These are phyloP conservation scores for Chaetothyriales sp. DNA, from an alignment of 2,329 filamentous ascomycete genomes.

Conservation along the genomic window DNA sequence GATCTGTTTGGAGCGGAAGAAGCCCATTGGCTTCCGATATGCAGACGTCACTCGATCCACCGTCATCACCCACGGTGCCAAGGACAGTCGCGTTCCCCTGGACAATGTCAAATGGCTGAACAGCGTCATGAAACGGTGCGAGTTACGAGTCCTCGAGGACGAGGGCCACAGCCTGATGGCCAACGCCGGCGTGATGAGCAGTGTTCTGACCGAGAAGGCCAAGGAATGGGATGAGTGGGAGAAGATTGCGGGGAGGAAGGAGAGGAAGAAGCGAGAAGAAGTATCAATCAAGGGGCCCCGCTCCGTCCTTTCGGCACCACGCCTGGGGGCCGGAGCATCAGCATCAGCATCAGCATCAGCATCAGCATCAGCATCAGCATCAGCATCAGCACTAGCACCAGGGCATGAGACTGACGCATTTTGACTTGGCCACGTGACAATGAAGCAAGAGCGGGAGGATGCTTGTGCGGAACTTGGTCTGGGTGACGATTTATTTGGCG, in stretches of 20 bases:
- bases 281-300: background rate
- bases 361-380: too few species aligned
- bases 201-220: conserved; percentile 86
- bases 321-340: background rate
- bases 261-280: conserved; percentile 21
- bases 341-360: too few species aligned
- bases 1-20: conserved; percentile 79
- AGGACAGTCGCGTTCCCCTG: conserved; percentile 80
- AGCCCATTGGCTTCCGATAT: conserved; percentile 90
- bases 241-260: conserved; percentile 38
- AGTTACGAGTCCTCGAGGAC: conserved; percentile 76
- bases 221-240: conserved; percentile 88
- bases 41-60: conserved; percentile 87
- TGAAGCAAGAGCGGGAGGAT: background rate
- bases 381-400: background rate
- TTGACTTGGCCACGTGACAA: background rate
- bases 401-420: too few species aligned
- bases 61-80: conserved; percentile 84
- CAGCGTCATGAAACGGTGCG: conserved; percentile 83
- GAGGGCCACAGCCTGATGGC: conserved; percentile 96
- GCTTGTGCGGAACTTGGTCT: background rate
- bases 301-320: background rate
- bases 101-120: conserved; percentile 94
- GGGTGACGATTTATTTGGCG: background rate
- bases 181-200: conserved; percentile 80